Base-by-base conservation (phyloP, 2,329 filamentous ascomycete genomes). In the Colletotrichum australisinense region DNA sequence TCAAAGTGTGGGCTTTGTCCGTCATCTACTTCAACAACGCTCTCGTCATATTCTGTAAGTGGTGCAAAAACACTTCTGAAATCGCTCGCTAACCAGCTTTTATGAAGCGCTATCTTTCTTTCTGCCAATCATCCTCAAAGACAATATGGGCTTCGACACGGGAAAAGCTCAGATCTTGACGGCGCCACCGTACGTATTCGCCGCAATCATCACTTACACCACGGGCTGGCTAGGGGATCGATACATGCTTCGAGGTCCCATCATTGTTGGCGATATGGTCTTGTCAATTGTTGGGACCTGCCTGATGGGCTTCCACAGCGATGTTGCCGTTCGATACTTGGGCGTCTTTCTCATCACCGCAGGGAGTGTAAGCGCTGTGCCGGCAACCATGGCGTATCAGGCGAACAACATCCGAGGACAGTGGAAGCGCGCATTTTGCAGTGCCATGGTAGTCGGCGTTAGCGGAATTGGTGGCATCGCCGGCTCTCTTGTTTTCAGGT, bases 181-280 rank as follows among this genome's bases (percentile, higher is more conserved):
- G 5, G 88, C 91, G 0, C 88, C 89, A 1, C 88, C 89, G 0
- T 90, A 90, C 74, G 86, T 90, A 1, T 87, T 87, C 0, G 92
- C 92, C 0, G 90, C 91, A 0, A 79, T 91, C 1, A 70, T 92
- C 4, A 94, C 93, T 0, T 84, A 94, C 7, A 67, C 83, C 0
- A 84, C 93, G 12, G 93, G 93, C 0, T 93, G 86, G 77, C 78
- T 92, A 4, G 92, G 92, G 0, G 93, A 95, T 78, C 86, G 88
- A 5, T 93, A 91, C 0, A 83, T 86, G 12, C 85, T 88, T 73
- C 87, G 93, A 38, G 93, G 93, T 0, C 81, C 91, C 12, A 93
- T 89, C 81, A 94, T 94, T 74, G 92, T 94, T 22, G 75, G 76
- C 4, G 84, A 90, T 19, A 89, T 90, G 0, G 55, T 91, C 0